Conservation (phyloP, 192 early-diverging fungal genomes). For the Backusella luteola region DNA sequence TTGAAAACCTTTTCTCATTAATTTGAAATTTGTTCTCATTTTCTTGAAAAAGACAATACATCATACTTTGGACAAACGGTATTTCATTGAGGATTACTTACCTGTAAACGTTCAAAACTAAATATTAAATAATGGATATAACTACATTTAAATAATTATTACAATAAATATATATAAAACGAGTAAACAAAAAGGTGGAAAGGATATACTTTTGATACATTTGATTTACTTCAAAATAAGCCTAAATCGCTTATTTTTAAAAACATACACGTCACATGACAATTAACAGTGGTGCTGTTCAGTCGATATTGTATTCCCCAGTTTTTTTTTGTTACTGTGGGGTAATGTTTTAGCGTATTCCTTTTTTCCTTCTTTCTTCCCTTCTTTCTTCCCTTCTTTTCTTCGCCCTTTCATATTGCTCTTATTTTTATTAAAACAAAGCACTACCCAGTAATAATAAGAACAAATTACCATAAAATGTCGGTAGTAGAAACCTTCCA, state of each 20-base stretch:
- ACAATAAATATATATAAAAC: neutral
- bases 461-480: neutral
- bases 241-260: neutral
- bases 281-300: neutral
- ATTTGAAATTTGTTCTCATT: too few species aligned
- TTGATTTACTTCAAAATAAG: too few species aligned
- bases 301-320: neutral
- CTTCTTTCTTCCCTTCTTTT: neutral
- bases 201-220: neutral
- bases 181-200: neutral
- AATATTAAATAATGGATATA: neutral
- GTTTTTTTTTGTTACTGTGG: neutral
- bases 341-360: neutral
- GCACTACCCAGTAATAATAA: neutral
- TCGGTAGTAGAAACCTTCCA: conserved; percentile 26
- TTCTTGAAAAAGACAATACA: too few species aligned
- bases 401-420: neutral
- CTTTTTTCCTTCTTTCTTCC: neutral
- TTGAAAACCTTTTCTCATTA: too few species aligned
- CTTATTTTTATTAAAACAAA: neutral
- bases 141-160: neutral
- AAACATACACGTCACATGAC: neutral
- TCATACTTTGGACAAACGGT: too few species aligned
- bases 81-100: too few species aligned
- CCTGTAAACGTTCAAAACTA: too few species aligned